Percentiles rank a stretch among this genome's conserved stretches.
Conservation (phyloP, 352 stramenopile species). For the Peronosclerospora sorghi region DNA sequence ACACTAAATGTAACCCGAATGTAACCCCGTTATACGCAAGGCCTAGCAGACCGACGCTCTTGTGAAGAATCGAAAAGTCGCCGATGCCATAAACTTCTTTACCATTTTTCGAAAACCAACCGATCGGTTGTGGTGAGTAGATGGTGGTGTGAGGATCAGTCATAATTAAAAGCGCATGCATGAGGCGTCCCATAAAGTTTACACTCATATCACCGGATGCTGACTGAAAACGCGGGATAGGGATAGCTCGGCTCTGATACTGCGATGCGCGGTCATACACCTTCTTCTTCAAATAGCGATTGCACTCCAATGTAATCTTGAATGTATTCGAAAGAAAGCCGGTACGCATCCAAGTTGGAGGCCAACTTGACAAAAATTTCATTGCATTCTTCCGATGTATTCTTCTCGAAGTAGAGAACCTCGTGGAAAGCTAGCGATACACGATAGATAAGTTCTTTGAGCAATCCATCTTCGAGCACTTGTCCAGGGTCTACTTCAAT, state of each 20-base stretch:
- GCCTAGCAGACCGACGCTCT: conserved; percentile 85
- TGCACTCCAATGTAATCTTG: conserved; percentile 94
- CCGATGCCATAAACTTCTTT: conserved; percentile 84
- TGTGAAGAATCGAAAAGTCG: conserved; percentile 83
- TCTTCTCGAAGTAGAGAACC: conserved; percentile 80
- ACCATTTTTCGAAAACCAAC: conserved; percentile 85
- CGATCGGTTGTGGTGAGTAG: conserved; percentile 87
- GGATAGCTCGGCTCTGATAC: conserved; percentile 86
- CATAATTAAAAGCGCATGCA: conserved; percentile 88
- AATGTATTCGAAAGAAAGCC: conserved; percentile 90
- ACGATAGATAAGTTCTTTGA: conserved; percentile 89
- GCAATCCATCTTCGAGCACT: conserved; percentile 89
- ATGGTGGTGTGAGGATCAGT: conserved; percentile 86
- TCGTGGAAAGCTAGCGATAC: conserved; percentile 81
- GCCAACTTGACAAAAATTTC: conserved; percentile 75
- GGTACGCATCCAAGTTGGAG: conserved; percentile 83
- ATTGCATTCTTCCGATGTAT: conserved; percentile 73
- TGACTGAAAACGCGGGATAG: conserved; percentile 87
- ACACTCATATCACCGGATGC: conserved; percentile 75
- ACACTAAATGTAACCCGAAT: too few relatives aligned
- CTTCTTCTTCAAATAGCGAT: conserved; percentile 92
- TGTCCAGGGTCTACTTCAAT: conserved; percentile 90
- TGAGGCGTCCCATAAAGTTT: conserved; percentile 91
- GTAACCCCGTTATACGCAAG: too few relatives aligned
- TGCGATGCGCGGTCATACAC: conserved; percentile 85